Base-by-base conservation (phyloP, 805 yeast genomes). In the Saccharomyces eubayanus region DNA sequence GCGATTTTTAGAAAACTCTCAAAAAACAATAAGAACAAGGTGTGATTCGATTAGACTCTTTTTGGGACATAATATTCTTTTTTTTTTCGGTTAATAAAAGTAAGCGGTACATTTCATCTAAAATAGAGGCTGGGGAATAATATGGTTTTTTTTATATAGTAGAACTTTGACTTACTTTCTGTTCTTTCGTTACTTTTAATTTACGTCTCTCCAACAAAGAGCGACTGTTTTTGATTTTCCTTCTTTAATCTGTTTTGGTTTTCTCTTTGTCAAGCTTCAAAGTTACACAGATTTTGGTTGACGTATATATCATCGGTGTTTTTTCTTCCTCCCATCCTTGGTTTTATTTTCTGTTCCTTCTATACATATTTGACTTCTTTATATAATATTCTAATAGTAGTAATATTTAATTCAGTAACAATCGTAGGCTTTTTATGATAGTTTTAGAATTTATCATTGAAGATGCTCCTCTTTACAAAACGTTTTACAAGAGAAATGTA, bases 1-100 rank as follows among this genome's bases (percentile, higher is more conserved):
- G 70, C 28, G 72, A 68, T 54, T 66, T 67, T 50, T 67, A 52
- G 51, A 16, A 11, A 36, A 36, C 9, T n/a, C 16, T 36, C 41
- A 36, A 16, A 36, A 36, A 11, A 4, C 8, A 16, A 36, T 6
- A 36, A 36, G 20, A 36, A 21, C 43, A 36, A 36, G 43, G 5
- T 5, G 20, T 6, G 43, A 9, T 16, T 16, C 6, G 41, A 14
- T 16, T 8, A 36, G 11, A 24, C 24, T 24, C 8, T 36, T 36
- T 36, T 21, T 10, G 43, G n/a, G 40, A 16, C 3, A 36, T 36
- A 16, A 36, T 36, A 36, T 36, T 36, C 43, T 10, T 28, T 36
- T 36, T 36, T 36, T 36, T 16, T 21, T 36, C 43, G 21, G 43
- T 36, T 36, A 36, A 16, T 6, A 36, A 16, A 36, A 36, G 43